These are phyloP conservation scores for Dispira simplex DNA, from an alignment of 192 early-diverging fungal species.

Conservation along the genomic window DNA sequence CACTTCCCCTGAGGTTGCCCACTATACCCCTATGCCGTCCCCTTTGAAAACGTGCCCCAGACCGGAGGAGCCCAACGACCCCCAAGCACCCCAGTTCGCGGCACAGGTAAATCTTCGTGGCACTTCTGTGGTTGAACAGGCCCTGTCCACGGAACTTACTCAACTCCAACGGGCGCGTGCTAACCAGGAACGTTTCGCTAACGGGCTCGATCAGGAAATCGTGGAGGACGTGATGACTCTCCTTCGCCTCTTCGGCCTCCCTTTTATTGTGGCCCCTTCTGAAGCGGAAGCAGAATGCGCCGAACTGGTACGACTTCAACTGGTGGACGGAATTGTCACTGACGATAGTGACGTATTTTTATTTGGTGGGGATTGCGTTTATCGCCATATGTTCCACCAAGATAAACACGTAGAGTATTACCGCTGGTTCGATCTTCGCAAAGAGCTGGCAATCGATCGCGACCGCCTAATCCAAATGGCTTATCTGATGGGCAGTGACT, in stretches of 20 bases:
- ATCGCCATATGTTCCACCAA: constrained; percentile 88
- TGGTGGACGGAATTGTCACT: constrained; percentile 91
- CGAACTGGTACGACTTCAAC: constrained; percentile 26
- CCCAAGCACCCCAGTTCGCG: too few species aligned
- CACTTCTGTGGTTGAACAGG: neutral
- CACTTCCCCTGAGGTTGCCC: too few species aligned
- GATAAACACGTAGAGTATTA: constrained; percentile 84
- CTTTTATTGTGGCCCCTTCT: constrained; percentile 84
- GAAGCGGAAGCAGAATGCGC: constrained; percentile 99
- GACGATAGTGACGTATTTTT: constrained; percentile 97
- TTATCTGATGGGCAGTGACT: constrained; percentile 92
- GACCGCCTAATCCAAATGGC: constrained; percentile 69
- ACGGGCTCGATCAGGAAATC: constrained; percentile 23
- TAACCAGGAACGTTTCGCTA: neutral
- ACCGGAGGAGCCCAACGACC: neutral
- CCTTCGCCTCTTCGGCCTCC: constrained; percentile 81
- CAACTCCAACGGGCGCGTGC: neutral
- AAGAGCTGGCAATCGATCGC: constrained; percentile 48
- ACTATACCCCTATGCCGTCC: neutral
- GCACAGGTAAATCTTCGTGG: too few species aligned
- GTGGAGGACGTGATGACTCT: constrained; percentile 44
- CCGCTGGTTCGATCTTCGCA: constrained; percentile 36
- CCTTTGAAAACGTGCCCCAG: neutral
- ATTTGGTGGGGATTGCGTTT: constrained; percentile 69
- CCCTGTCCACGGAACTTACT: neutral